phyloP scores from a whole-genome alignment of 164 flowering plant species.

The Umbellularia californica region DNA sequence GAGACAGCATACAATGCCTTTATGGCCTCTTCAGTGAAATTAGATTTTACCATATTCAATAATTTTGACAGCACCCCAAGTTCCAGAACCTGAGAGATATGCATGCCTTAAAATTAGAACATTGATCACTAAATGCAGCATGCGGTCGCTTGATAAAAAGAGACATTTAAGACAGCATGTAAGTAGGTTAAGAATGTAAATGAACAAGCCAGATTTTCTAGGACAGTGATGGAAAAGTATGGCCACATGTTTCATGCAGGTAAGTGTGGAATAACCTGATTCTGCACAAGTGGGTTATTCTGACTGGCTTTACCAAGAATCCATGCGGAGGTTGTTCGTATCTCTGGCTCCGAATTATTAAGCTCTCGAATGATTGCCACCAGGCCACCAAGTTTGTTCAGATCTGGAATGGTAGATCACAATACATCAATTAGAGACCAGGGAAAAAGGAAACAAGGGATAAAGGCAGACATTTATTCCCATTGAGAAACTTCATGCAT shows the following conservation, averaged over 20 bases:
- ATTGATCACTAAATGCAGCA: neutral
- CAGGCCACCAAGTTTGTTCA: conserved; percentile 83
- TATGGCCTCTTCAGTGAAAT: conserved; percentile 58
- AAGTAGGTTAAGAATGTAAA: neutral
- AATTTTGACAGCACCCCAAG: conserved; percentile 65
- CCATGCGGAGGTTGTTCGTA: conserved; percentile 78
- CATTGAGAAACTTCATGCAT: neutral
- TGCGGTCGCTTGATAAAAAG: neutral
- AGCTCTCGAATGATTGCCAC: conserved; percentile 54
- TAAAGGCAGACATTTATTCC: neutral
- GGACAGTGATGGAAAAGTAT: neutral
- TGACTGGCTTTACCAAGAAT: conserved; percentile 88
- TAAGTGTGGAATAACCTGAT: conserved; percentile 45
- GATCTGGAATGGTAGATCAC: conserved; percentile 40
- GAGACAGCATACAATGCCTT: conserved; percentile 93
- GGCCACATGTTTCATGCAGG: neutral
- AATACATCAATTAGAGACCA: neutral
- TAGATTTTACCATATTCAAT: conserved; percentile 68
- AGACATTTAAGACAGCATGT: neutral
- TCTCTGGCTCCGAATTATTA: conserved; percentile 44
- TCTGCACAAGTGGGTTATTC: conserved; percentile 79
- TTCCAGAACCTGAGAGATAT: conserved; percentile 47
- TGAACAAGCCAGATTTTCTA: neutral
- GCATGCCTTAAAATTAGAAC: conserved; percentile 2
- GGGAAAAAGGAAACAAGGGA: neutral